Evolutionary conservation across 805 yeast genomes (phyloP).

Genomic region (Candida nanaspora): DNA sequence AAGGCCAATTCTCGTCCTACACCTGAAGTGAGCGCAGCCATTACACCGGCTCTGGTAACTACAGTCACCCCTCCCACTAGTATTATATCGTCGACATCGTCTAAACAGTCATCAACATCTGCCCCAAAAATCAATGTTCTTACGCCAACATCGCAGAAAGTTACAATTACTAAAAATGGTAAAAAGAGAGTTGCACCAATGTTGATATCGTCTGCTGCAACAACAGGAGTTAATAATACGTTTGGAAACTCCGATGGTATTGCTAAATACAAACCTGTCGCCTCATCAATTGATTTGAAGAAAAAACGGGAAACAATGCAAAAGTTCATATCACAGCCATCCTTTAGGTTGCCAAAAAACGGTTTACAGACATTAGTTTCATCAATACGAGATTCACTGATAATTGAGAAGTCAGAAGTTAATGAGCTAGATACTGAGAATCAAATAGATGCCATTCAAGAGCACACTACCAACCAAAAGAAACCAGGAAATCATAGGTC

Average conservation of each 20-base stretch:
- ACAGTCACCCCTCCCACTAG: not conserved
- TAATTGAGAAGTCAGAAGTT: constrained; percentile 22
- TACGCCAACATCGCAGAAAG: constrained; percentile 30
- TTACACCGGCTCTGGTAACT: not conserved
- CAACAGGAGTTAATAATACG: constrained; percentile 1
- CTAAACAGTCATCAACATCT: not conserved
- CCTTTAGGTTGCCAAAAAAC: constrained; percentile 47
- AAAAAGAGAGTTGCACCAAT: constrained; percentile 71
- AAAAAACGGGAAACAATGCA: constrained; percentile 18
- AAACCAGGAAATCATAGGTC: constrained; percentile 25
- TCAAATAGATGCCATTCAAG: constrained; percentile 24
- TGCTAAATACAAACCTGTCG: constrained; percentile 1
- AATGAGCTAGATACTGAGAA: constrained; percentile 44
- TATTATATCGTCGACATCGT: not conserved
- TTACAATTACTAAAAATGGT: constrained; percentile 67
- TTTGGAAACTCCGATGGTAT: not conserved
- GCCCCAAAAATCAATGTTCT: constrained; percentile 7
- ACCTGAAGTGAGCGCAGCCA: not conserved
- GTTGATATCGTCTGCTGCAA: constrained; percentile 42
- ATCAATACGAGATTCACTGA: constrained; percentile 39
- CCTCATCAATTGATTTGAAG: constrained; percentile 6
- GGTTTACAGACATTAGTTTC: constrained; percentile 62
- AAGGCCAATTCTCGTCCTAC: not conserved
- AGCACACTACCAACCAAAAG: constrained; percentile 17
- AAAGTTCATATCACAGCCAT: constrained; percentile 33